Evolutionary conservation across 2,329 filamentous ascomycete species (phyloP).

Genomic region (Talaromyces sp.): DNA sequence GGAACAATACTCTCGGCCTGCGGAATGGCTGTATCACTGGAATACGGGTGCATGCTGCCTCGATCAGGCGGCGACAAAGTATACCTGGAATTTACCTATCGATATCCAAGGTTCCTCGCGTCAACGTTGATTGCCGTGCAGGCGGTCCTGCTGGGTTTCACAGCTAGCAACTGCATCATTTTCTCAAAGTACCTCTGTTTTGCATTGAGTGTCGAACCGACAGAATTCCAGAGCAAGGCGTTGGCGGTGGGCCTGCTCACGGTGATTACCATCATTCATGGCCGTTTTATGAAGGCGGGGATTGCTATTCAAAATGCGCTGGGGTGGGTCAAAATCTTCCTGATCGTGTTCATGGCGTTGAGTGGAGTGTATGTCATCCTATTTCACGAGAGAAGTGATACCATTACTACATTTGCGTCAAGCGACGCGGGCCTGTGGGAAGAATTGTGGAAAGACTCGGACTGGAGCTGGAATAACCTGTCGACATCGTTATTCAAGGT

Average conservation of each 20-base stretch:
- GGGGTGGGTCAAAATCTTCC: constrained; percentile 59
- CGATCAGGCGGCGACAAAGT: constrained; percentile 65
- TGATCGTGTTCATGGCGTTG: constrained; percentile 58
- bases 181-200: constrained; percentile 63
- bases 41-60: constrained; percentile 67
- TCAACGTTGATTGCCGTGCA: constrained; percentile 61
- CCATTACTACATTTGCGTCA: not conserved
- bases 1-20: constrained; percentile 59
- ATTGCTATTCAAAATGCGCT: constrained; percentile 57
- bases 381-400: constrained; percentile 25
- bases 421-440: constrained; percentile 37
- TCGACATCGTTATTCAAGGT: constrained; percentile 60
- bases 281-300: constrained; percentile 52
- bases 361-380: constrained; percentile 57
- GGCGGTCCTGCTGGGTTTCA: constrained; percentile 61
- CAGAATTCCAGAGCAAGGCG: constrained; percentile 49
- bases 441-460: constrained; percentile 57
- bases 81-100: constrained; percentile 66
- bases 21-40: constrained; percentile 58
- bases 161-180: constrained; percentile 65
- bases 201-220: constrained; percentile 49
- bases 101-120: constrained; percentile 57
- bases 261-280: constrained; percentile 54
- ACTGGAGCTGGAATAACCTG: constrained; percentile 65
- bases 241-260: constrained; percentile 56